Base-by-base conservation (phyloP, 176 grass and related monocot species). In the Hordeum marinum region DNA sequence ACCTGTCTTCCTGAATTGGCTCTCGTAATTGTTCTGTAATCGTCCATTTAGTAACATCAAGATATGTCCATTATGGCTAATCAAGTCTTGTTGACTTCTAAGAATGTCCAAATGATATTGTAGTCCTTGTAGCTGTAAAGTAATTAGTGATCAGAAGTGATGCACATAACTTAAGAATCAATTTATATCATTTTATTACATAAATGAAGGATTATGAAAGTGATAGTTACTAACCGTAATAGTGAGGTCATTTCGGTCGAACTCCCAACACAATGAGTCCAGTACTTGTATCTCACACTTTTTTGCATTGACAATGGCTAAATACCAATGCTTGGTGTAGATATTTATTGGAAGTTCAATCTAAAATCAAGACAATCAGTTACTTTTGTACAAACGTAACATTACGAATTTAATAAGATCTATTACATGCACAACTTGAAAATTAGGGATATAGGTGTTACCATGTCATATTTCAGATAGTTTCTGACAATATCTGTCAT, bases 81-180 rank as follows among this genome's bases (percentile, higher is more conserved):
- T 64, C 0, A 66, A 2, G 42, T 8, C 21, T 41, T 23, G 18
- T 64, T 46, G 17, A 3, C 0, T 46, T 48, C 48, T 9, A 80
- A 80, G 4, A 48, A 80, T 66, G 41, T 48, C 26, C 15, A 80
- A 66, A 66, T 80, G 78, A 66, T 34, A 34, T 46, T 80, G 25
- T 34, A 66, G 8, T 48, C 78, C 40, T 72, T 41, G n/a, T 5
- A 72, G 40, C 69, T 72, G 20, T 41, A 40, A 41, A 71, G 42
- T 29, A 29, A 29, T 29, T 42, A 42, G 18, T 71, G 8, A 68
- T 68, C 17, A 21, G 6, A 35, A 67, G 9, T 9, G 4, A 69
- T 69, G 6, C 20, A 39, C 4, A 1, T 36, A 36, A 68, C 31
- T 3, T 3, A 36, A 36, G 64, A 17, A 36, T 68, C 13, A 18